Percentiles rank a stretch among this genome's conserved stretches.
Evolutionary conservation across 2,329 filamentous ascomycete genomes (phyloP).

Genomic region (Aspergillus sp.): DNA sequence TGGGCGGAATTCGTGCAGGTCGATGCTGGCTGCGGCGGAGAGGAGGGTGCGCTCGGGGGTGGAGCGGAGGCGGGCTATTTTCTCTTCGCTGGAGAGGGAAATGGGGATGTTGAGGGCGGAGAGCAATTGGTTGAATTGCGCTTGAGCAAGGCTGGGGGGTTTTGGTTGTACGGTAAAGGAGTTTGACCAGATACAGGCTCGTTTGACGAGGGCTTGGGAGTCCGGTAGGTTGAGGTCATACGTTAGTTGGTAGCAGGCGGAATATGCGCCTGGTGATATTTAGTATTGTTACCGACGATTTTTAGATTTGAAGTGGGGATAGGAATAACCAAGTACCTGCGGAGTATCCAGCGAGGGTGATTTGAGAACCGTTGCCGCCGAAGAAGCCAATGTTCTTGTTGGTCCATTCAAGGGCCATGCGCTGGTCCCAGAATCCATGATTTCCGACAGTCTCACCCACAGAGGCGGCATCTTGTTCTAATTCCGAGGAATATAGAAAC

Average conservation of each 20-base stretch:
- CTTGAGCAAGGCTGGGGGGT: constrained; percentile 46
- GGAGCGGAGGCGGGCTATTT: constrained; percentile 47
- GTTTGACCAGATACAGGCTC: constrained; percentile 56
- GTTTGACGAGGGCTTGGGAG: constrained; percentile 49
- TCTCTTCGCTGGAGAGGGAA: constrained; percentile 41
- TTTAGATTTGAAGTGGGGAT: neutral
- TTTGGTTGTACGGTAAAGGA: constrained; percentile 56
- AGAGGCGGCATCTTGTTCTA: constrained; percentile 43
- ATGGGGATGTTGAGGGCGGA: constrained; percentile 45
- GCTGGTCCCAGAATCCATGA: constrained; percentile 59
- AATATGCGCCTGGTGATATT: constrained; percentile 48
- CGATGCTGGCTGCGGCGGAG: constrained; percentile 42
- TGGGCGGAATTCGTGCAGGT: constrained; percentile 56
- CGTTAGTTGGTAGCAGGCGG: constrained; percentile 57
- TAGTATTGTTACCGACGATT: neutral
- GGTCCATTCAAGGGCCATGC: constrained; percentile 58
- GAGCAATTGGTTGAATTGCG: constrained; percentile 55
- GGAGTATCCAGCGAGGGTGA: constrained; percentile 58
- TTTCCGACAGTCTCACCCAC: constrained; percentile 47
- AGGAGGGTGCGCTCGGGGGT: constrained; percentile 43
- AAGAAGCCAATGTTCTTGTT: constrained; percentile 53
- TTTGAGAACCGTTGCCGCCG: constrained; percentile 51
- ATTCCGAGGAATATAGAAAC: constrained; percentile 53
- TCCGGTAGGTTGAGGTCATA: constrained; percentile 55
- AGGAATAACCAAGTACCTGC: constrained; percentile 41